Evolutionary conservation across 2,329 filamentous ascomycete species (phyloP).

Genomic region (Cercospora zeae-maydis): DNA sequence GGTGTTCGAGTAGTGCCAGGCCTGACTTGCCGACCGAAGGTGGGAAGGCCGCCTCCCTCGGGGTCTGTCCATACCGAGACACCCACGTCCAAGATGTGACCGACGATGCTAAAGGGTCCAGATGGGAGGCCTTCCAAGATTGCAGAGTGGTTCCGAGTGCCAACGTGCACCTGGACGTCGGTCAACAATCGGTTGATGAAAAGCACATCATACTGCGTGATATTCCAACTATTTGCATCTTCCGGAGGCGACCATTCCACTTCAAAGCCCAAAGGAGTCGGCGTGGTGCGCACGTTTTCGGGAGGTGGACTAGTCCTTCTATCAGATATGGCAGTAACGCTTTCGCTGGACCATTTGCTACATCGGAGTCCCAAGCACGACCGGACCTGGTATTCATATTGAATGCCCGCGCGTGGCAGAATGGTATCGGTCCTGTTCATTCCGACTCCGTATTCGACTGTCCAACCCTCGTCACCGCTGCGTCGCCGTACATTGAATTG

Average conservation of each 20-base stretch:
- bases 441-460: not conserved
- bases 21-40: not conserved
- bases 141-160: constrained; percentile 2
- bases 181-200: not conserved
- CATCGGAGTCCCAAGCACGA: constrained; percentile 12
- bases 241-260: constrained; percentile 8
- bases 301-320: constrained; percentile 12
- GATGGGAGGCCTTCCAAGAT: constrained; percentile 4
- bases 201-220: constrained; percentile 7
- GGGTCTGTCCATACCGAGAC: constrained; percentile 5
- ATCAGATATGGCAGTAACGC: constrained; percentile 7
- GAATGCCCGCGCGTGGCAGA: constrained; percentile 6
- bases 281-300: not conserved
- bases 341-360: constrained; percentile 6
- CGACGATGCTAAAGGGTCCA: constrained; percentile 9
- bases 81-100: not conserved
- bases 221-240: constrained; percentile 5
- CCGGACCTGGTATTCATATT: constrained; percentile 15
- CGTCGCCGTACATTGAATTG: constrained; percentile 9
- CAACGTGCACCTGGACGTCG: not conserved
- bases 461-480: not conserved
- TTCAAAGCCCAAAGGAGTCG: constrained; percentile 8
- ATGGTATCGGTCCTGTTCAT: constrained; percentile 10
- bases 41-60: not conserved
- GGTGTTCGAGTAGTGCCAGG: constrained; percentile 4